Percentiles rank a stretch among this genome's conserved stretches.
Evolutionary conservation across 139 green algal species (phyloP).

Genomic region (Microglena sp.): DNA sequence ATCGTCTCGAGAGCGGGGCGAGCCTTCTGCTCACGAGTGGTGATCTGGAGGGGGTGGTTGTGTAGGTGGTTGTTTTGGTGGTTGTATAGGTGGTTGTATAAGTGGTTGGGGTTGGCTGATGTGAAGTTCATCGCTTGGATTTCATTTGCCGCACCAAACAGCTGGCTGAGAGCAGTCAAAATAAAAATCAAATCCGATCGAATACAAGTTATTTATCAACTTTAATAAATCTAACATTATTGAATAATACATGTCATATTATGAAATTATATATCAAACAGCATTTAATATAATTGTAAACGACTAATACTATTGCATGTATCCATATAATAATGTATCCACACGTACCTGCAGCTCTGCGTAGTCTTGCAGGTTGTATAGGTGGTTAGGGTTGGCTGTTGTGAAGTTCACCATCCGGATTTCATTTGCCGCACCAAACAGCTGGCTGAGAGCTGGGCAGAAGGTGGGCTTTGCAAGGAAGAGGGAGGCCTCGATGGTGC

Average conservation of each 20-base stretch:
- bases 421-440: conserved; percentile 30
- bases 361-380: conserved; percentile 42
- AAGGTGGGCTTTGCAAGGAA: conserved; percentile 71
- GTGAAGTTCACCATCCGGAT: conserved; percentile 32
- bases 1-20: conserved; percentile 51
- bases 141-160: conserved; percentile 30
- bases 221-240: no score
- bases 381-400: conserved; percentile 30
- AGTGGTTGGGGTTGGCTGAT: conserved; percentile 1
- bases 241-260: no score
- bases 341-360: conserved; percentile 41
- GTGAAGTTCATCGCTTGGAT: conserved; percentile 32
- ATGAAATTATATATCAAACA: no score
- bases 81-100: neutral
- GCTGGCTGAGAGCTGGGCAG: no score
- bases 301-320: no score
- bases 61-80: neutral
- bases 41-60: conserved; percentile 20
- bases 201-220: no score
- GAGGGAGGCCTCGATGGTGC: conserved; percentile 40
- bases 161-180: no score
- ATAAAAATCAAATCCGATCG: no score
- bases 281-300: no score
- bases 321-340: no score
- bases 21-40: conserved; percentile 50